phyloP scores from a whole-genome alignment of 2,329 filamentous ascomycete genomes.

The Polychaeton citri region DNA sequence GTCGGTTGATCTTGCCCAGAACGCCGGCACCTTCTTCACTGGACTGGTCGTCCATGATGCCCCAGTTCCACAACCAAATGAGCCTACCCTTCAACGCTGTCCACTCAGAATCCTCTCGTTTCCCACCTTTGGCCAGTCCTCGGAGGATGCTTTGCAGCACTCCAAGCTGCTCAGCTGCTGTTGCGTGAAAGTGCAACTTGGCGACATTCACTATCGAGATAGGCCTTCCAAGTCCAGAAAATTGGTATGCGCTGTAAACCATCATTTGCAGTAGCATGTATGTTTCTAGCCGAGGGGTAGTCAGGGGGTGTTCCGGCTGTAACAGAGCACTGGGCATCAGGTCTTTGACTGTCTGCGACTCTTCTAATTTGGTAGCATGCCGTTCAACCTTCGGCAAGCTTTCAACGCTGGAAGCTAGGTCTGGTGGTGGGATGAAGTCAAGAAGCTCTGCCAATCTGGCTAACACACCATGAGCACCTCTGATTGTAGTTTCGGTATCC shows the following conservation, averaged over 20 bases:
- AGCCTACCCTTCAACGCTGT: constrained; percentile 47
- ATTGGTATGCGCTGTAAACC: constrained; percentile 35
- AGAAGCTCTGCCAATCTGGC: constrained; percentile 47
- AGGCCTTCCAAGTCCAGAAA: constrained; percentile 27
- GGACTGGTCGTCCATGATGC: constrained; percentile 29
- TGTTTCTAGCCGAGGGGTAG: constrained; percentile 42
- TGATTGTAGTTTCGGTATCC: constrained; percentile 43
- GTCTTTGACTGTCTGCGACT: constrained; percentile 14
- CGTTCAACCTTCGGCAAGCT: constrained; percentile 29
- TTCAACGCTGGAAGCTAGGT: constrained; percentile 29
- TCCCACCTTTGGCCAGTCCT: constrained; percentile 34
- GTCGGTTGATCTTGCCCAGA: constrained; percentile 43
- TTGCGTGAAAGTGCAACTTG: constrained; percentile 51
- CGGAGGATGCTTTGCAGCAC: constrained; percentile 48
- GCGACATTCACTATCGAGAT: constrained; percentile 30
- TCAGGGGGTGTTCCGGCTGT: constrained; percentile 49
- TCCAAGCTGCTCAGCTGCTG: constrained; percentile 50
- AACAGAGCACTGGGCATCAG: constrained; percentile 38
- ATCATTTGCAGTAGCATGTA: constrained; percentile 50
- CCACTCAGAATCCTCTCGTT: constrained; percentile 53
- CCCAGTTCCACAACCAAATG: constrained; percentile 64
- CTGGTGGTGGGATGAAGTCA: constrained; percentile 44
- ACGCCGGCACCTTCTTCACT: constrained; percentile 34
- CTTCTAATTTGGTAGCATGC: constrained; percentile 20
- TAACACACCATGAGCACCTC: constrained; percentile 47